Conservation (phyloP, 805 yeast genomes). For the Candida nemodendra region DNA sequence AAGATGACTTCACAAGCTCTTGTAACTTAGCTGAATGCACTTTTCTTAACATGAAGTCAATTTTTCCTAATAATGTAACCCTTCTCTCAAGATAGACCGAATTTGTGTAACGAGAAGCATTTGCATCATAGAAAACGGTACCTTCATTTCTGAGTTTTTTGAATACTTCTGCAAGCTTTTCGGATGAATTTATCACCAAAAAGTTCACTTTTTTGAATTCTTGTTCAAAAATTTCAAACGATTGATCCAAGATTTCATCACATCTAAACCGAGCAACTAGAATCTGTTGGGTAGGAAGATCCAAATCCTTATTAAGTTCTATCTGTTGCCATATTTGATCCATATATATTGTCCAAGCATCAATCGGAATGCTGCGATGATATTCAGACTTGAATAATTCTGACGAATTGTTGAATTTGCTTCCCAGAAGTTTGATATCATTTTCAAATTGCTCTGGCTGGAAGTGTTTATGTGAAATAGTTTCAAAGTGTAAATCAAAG, state of each 20-base stretch:
- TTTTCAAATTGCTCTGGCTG: conserved; percentile 67
- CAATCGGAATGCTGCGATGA: conserved; percentile 86
- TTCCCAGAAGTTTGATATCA: conserved; percentile 64
- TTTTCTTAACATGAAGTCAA: conserved; percentile 46
- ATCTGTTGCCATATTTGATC: conserved; percentile 93
- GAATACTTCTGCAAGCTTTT: conserved; percentile 43
- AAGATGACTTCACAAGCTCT: conserved; percentile 34
- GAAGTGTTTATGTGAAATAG: conserved; percentile 81
- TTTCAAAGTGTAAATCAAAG: conserved; percentile 79
- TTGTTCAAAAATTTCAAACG: conserved; percentile 44
- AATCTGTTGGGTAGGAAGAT: conserved; percentile 94
- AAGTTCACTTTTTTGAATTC: conserved; percentile 30
- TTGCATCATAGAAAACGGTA: conserved; percentile 56
- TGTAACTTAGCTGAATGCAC: conserved; percentile 44
- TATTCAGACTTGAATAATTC: conserved; percentile 64
- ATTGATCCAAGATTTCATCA: conserved; percentile 72
- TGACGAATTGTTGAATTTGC: conserved; percentile 44
- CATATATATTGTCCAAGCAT: conserved; percentile 94
- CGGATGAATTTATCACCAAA: conserved; percentile 26
- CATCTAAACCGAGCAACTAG: conserved; percentile 93
- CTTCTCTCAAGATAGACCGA: conserved; percentile 68
- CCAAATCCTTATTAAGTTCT: conserved; percentile 88
- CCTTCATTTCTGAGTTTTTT: conserved; percentile 43
- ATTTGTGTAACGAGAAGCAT: conserved; percentile 73
- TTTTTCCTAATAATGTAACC: conserved; percentile 42